These are phyloP conservation scores for Colletotrichum musicola DNA, from an alignment of 2,329 filamentous ascomycete genomes.

Conservation along the genomic window DNA sequence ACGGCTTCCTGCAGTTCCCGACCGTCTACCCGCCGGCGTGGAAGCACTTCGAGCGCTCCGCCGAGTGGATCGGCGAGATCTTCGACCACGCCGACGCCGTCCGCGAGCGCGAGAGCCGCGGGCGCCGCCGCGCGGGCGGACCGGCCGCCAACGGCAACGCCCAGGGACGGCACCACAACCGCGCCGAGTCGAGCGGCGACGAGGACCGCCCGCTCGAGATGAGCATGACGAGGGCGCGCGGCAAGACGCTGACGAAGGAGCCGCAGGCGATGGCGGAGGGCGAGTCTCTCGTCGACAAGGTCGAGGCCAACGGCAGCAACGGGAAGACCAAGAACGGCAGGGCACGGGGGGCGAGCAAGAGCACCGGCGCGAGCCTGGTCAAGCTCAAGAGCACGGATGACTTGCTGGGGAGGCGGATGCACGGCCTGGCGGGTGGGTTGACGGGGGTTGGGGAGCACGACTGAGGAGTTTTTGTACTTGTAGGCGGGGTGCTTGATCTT, in stretches of 20 bases:
- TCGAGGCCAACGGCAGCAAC: constrained; percentile 39
- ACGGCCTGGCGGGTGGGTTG: constrained; percentile 67
- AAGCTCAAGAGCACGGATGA: constrained; percentile 71
- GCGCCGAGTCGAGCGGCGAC: constrained; percentile 77
- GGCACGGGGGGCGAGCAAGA: constrained; percentile 50
- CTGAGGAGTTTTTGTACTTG: neutral
- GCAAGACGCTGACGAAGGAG: constrained; percentile 40
- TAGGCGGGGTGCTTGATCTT: neutral
- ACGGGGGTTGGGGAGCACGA: constrained; percentile 60
- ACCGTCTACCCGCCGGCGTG: constrained; percentile 89
- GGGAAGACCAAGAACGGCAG: constrained; percentile 43
- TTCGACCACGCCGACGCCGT: constrained; percentile 68
- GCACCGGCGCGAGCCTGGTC: constrained; percentile 62
- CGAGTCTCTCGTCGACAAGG: constrained; percentile 41
- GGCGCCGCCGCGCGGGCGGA: constrained; percentile 19
- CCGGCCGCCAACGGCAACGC: constrained; percentile 28
- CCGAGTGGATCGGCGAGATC: constrained; percentile 84
- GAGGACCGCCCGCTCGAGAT: constrained; percentile 89
- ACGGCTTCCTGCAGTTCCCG: constrained; percentile 95
- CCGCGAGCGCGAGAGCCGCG: constrained; percentile 41
- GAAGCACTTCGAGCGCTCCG: constrained; percentile 85
- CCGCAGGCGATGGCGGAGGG: constrained; percentile 40
- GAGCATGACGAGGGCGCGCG: constrained; percentile 65
- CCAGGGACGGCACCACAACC: constrained; percentile 45
- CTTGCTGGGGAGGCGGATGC: constrained; percentile 68